Percentiles rank a stretch among this genome's conserved stretches.
Evolutionary conservation across 2,329 filamentous ascomycete species (phyloP).

Genomic region (Aspergillus sp.): DNA sequence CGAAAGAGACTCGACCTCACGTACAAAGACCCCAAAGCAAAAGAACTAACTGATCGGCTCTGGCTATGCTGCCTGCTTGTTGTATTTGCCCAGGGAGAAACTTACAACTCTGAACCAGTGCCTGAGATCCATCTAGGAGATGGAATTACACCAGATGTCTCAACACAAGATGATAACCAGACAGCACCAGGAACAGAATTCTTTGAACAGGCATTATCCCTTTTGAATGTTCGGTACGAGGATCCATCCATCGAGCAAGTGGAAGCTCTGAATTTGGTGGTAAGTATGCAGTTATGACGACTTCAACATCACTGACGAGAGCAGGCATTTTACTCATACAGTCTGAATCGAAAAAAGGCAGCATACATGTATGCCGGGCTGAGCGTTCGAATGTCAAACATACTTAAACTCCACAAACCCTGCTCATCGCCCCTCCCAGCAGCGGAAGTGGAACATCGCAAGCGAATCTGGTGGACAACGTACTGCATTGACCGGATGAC

Average conservation of each 20-base stretch:
- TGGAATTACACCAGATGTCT: background rate
- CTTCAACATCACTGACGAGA: background rate
- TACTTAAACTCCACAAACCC: constrained; percentile 12
- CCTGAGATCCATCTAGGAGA: constrained; percentile 11
- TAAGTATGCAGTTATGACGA: background rate
- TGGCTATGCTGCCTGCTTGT: constrained; percentile 19
- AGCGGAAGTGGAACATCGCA: constrained; percentile 17
- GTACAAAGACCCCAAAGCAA: background rate
- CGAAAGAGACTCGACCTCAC: background rate
- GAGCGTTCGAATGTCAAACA: constrained; percentile 13
- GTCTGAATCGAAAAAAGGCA: constrained; percentile 19
- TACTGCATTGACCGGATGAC: constrained; percentile 17
- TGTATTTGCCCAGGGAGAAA: constrained; percentile 20
- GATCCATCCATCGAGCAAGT: constrained; percentile 19
- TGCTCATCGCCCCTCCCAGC: background rate
- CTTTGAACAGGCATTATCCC: constrained; percentile 16
- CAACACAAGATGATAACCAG: background rate
- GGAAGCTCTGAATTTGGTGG: constrained; percentile 21
- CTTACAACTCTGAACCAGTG: constrained; percentile 6
- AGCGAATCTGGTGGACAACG: constrained; percentile 24
- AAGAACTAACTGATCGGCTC: background rate
- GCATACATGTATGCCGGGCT: constrained; percentile 21
- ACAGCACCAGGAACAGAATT: constrained; percentile 12
- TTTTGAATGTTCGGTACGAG: constrained; percentile 17
- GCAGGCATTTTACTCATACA: constrained; percentile 22